Base-by-base conservation (phyloP, 805 yeast species). In the Millerago galiae region DNA sequence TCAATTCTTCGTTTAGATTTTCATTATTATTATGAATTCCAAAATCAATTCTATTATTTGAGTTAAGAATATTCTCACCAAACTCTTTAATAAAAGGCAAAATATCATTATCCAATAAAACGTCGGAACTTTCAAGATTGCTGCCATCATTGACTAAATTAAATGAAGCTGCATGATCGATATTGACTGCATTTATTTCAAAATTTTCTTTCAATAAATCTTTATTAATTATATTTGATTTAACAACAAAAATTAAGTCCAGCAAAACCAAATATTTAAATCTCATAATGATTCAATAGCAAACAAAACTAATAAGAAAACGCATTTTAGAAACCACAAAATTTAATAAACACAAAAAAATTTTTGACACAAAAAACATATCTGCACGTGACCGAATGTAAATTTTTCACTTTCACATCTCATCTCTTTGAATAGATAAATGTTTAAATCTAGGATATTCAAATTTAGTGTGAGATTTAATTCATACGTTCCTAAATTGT, bases 401-500 rank as follows among this genome's bases (percentile, higher is more conserved):
- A 21, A 21, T 21, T 21, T 21, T 21, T 21, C 24, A 21, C 24
- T 21, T 21, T 21, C 24, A 5, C 24, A 21, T 21, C 24, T 21
- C 24, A 5, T 21, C 24, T 21, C 7, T 21, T 21, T 5, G 7
- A 21, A 21, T 21, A 4, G 7, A 21, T 21, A 21, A 21, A 21
- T 21, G 24, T 21, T 21, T 21, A 21, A 21, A 21, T 21, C 24
- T 5, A 21, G 24, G 24, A 21, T 21, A 4, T 10, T 27, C 29
- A 27, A 12, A 11, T 4, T 8, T 10, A 8, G 30, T 15, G 9
- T 3, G 10, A 25, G 37, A 15, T 5, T 5, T 15, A 15, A 14
- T 24, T 31, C 42, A 1, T 3, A 8, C 9, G 8, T 16, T 12
- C 40, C 38, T 8, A 42, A 39, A 8, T 35, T 54, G 25, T 83